These are phyloP conservation scores for Claviceps paspali DNA, from an alignment of 2,329 filamentous ascomycete species.

Conservation along the genomic window DNA sequence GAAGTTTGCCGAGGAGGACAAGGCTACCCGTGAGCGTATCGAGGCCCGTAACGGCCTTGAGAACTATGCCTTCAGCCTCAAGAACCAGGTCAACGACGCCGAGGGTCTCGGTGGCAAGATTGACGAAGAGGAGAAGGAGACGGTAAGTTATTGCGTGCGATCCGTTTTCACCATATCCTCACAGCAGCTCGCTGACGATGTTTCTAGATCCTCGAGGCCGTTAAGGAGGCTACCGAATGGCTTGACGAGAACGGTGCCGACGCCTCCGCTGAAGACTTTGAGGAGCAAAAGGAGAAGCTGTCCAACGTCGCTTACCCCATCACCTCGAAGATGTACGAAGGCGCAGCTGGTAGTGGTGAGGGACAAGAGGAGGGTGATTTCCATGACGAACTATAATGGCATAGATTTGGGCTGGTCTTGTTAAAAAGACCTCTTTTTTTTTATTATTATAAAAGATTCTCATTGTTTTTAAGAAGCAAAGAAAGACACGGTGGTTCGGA, in stretches of 20 bases:
- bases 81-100: conserved; percentile 97
- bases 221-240: conserved; percentile 97
- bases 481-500: conserved; percentile 7
- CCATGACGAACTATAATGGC: conserved; percentile 66
- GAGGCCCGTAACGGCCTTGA: conserved; percentile 92
- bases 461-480: background rate
- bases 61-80: conserved; percentile 97
- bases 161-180: background rate
- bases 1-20: conserved; percentile 98
- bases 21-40: conserved; percentile 92
- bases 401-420: conserved; percentile 13
- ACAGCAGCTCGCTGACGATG: conserved; percentile 21
- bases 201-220: conserved; percentile 66
- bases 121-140: conserved; percentile 95
- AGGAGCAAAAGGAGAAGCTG: conserved; percentile 99
- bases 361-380: conserved; percentile 56
- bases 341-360: conserved; percentile 35
- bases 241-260: conserved; percentile 84
- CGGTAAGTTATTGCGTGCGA: conserved; percentile 37
- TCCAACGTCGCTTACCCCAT: conserved; percentile 95
- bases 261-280: conserved; percentile 84
- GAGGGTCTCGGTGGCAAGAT: conserved; percentile 97
- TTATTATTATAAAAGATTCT: background rate
- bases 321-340: conserved; percentile 90
- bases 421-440: conserved; percentile 4